A percentile compares a stretch with the other conserved stretches of the same genome.
Evolutionary conservation across 2,329 filamentous ascomycete species (phyloP).

Genomic region (Pleurostoma richardsiae): DNA sequence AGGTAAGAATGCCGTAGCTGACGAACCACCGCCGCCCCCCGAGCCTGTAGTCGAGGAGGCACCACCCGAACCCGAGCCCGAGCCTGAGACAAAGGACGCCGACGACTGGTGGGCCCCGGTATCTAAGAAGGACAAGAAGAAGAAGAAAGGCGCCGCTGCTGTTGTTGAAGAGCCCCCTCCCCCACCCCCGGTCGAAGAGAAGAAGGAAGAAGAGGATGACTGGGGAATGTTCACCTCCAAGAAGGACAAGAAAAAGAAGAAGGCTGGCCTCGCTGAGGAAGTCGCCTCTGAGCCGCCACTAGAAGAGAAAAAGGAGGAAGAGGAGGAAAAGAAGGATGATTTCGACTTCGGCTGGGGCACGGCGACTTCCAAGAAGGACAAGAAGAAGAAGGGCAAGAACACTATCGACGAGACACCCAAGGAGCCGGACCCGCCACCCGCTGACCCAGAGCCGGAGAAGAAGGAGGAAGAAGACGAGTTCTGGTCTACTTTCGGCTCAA

Average conservation of each 20-base stretch:
- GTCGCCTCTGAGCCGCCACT: constrained; percentile 4
- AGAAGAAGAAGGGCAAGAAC: constrained; percentile 20
- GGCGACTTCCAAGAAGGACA: constrained; percentile 12
- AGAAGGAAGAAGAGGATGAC: constrained; percentile 22
- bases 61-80: constrained; percentile 16
- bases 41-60: constrained; percentile 33
- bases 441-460: constrained; percentile 3
- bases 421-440: constrained; percentile 11
- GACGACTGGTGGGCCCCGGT: constrained; percentile 21
- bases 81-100: constrained; percentile 5
- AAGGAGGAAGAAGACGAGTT: constrained; percentile 12
- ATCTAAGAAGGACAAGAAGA: constrained; percentile 13
- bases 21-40: constrained; percentile 38
- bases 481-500: constrained; percentile 19
- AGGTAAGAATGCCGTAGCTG: constrained; percentile 10
- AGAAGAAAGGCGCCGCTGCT: constrained; percentile 16
- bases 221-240: constrained; percentile 33
- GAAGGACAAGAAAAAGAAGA: constrained; percentile 34
- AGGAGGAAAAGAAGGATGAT: constrained; percentile 17
- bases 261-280: constrained; percentile 1
- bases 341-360: constrained; percentile 23
- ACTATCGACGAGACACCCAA: constrained; percentile 4
- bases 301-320: constrained; percentile 7
- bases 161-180: constrained; percentile 5
- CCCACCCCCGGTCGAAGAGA: constrained; percentile 32